A percentile compares a stretch with the other conserved stretches of the same genome.
These are phyloP conservation scores for Actinomucor elegans DNA, from an alignment of 371 early-diverging fungal genomes.

Conservation along the genomic window DNA sequence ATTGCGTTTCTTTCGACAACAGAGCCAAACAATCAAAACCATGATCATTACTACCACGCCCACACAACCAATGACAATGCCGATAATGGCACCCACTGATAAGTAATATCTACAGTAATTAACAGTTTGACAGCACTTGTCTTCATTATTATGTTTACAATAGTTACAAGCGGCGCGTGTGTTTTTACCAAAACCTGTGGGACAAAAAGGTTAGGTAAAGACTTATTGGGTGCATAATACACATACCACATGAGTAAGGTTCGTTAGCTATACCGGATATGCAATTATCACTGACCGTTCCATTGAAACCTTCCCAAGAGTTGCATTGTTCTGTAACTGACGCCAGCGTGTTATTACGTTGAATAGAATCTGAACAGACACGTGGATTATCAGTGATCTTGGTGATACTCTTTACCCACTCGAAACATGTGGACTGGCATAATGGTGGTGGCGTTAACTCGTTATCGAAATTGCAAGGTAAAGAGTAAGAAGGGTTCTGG, in stretches of 20 bases:
- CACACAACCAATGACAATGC: constrained; percentile 24
- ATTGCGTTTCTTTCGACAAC: background rate
- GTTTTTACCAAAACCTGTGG: constrained; percentile 26
- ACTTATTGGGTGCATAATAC: background rate
- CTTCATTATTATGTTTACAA: constrained; percentile 15
- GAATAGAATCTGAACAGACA: constrained; percentile 15
- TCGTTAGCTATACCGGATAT: constrained; percentile 43
- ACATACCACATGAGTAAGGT: constrained; percentile 41
- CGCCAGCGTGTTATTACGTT: constrained; percentile 11
- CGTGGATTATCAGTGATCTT: constrained; percentile 12
- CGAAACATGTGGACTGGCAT: constrained; percentile 30
- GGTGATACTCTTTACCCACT: constrained; percentile 27
- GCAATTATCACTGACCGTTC: constrained; percentile 19
- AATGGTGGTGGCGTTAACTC: constrained; percentile 26
- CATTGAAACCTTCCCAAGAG: constrained; percentile 32
- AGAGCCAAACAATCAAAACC: background rate
- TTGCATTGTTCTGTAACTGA: constrained; percentile 20
- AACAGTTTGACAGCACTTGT: constrained; percentile 26
- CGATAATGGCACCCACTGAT: constrained; percentile 31
- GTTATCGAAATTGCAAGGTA: constrained; percentile 28
- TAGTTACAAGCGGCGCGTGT: constrained; percentile 23
- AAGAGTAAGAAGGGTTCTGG: constrained; percentile 24
- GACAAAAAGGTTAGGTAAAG: background rate
- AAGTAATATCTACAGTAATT: constrained; percentile 6
- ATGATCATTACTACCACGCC: background rate